These are phyloP conservation scores for Amauroascus verrucosus DNA, from an alignment of 2,329 filamentous ascomycete species.

Conservation along the genomic window DNA sequence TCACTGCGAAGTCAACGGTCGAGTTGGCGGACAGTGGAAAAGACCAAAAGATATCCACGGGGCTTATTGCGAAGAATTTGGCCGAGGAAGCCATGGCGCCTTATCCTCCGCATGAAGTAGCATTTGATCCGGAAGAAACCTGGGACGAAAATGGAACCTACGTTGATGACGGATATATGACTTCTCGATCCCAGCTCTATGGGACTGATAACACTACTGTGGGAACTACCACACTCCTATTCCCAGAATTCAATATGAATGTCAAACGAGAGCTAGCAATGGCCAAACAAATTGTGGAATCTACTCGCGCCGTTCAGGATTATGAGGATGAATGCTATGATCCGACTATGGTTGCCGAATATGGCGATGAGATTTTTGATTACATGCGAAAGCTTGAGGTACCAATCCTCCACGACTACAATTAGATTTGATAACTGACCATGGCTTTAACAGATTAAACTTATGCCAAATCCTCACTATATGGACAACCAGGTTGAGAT, in stretches of 20 bases:
- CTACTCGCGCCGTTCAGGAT: constrained; percentile 58
- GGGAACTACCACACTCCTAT: constrained; percentile 54
- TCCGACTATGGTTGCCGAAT: constrained; percentile 95
- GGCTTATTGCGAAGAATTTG: neutral
- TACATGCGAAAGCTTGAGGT: constrained; percentile 90
- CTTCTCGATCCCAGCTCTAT: constrained; percentile 64
- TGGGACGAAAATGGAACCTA: constrained; percentile 71
- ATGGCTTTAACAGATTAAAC: constrained; percentile 47
- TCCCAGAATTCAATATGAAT: constrained; percentile 60
- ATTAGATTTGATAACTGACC: neutral
- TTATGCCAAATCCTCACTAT: constrained; percentile 84
- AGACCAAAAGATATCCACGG: neutral
- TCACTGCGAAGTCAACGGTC: neutral
- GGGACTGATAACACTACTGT: constrained; percentile 62
- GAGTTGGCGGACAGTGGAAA: neutral
- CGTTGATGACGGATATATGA: constrained; percentile 60
- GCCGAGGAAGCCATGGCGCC: neutral
- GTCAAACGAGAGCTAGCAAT: constrained; percentile 62
- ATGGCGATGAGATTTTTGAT: constrained; percentile 86
- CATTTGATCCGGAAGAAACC: constrained; percentile 42
- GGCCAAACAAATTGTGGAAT: constrained; percentile 56
- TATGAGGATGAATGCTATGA: constrained; percentile 79
- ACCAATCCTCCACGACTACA: constrained; percentile 21
- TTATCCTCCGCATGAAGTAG: neutral
- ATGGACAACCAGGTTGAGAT: constrained; percentile 98